A percentile compares a stretch with the other conserved stretches of the same genome.
These are phyloP conservation scores for Cercospora janseana DNA, from an alignment of 2,329 filamentous ascomycete species.

Conservation along the genomic window DNA sequence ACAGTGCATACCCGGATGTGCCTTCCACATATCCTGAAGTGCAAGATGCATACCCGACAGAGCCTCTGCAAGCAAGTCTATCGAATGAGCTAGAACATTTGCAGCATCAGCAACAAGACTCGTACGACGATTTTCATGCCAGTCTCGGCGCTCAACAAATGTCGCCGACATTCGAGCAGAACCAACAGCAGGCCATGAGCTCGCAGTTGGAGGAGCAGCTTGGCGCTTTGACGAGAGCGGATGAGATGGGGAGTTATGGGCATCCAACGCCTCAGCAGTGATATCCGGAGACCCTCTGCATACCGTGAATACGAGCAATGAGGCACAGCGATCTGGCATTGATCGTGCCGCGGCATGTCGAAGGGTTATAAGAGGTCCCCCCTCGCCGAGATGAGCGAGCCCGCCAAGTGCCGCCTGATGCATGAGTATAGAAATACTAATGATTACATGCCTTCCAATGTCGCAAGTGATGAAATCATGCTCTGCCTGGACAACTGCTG, in stretches of 20 bases:
- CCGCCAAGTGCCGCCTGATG: too few species aligned
- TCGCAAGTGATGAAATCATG: too few species aligned
- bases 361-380: too few species aligned
- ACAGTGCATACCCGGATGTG: slow-evolving; percentile 11
- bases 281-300: too few species aligned
- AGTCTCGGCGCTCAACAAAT: slow-evolving; percentile 8
- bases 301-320: too few species aligned
- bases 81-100: slow-evolving; percentile 8
- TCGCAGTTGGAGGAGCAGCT: slow-evolving; percentile 10
- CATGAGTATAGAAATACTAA: too few species aligned
- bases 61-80: slow-evolving; percentile 10
- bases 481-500: too few species aligned
- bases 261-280: slow-evolving; percentile 4
- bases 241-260: slow-evolving; percentile 2
- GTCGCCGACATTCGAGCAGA: background rate
- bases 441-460: too few species aligned
- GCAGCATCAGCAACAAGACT: slow-evolving; percentile 13
- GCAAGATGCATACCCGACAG: slow-evolving; percentile 4
- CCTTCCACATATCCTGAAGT: slow-evolving; percentile 9
- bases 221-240: slow-evolving; percentile 2
- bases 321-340: too few species aligned
- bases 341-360: too few species aligned
- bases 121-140: slow-evolving; percentile 11
- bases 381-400: too few species aligned
- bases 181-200: slow-evolving; percentile 8